phyloP scores from a whole-genome alignment of 225 moss, liverwort and hornwort species.

The Bryum argenteum region DNA sequence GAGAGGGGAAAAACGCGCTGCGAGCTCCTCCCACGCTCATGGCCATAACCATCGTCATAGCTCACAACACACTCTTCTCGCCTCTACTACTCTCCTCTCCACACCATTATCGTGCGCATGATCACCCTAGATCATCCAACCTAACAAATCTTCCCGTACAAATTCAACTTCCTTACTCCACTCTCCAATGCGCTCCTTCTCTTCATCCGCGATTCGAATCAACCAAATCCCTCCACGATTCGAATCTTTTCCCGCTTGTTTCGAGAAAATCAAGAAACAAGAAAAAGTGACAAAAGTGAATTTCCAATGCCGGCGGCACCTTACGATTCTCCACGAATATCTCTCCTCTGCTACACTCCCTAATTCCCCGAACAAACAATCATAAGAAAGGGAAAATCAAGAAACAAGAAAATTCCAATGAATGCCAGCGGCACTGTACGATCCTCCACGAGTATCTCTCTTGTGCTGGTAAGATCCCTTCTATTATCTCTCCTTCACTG shows the following conservation, averaged over 20 bases:
- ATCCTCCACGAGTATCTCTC: not conserved
- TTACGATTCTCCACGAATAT: not conserved
- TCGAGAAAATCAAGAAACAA: not conserved
- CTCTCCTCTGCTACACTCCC: not conserved
- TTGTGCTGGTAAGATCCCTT: not conserved
- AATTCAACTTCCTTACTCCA: not conserved
- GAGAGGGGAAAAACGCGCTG: conserved; percentile 25
- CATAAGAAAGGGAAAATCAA: not conserved
- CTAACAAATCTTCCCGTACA: not conserved
- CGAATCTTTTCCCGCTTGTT: too few species aligned
- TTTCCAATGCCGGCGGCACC: not conserved
- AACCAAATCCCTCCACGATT: not conserved
- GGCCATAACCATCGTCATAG: conserved; percentile 28
- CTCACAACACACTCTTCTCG: conserved; percentile 18
- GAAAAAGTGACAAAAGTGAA: not conserved
- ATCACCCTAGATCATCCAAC: conserved; percentile 1
- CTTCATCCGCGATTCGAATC: not conserved
- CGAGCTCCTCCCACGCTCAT: conserved; percentile 26
- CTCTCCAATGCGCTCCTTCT: not conserved
- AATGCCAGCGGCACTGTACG: too few species aligned
- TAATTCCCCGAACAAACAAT: not conserved
- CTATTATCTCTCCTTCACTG: too few species aligned
- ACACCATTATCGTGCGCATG: conserved; percentile 1
- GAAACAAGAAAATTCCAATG: too few species aligned
- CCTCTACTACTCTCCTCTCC: conserved; percentile 17